Base-by-base conservation (phyloP, 306 rosid genomes). In the Neltuma alba region DNA sequence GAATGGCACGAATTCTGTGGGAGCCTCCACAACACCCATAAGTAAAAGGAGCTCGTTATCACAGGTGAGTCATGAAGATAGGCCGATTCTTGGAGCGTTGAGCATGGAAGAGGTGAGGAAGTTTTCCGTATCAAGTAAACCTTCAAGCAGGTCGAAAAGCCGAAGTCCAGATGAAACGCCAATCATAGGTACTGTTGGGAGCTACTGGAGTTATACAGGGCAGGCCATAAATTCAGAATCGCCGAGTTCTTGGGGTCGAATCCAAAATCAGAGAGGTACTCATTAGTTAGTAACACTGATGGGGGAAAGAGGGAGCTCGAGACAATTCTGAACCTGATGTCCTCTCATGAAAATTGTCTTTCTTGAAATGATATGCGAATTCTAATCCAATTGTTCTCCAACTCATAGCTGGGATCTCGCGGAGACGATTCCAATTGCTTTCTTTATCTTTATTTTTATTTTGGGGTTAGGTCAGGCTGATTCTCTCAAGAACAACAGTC, bases 121-220 rank as follows among this genome's bases (percentile, higher is more conserved):
- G 81, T 78, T 41, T 77, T 85, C 90, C 7, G 52, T 69, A 58
- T 76, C 79, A n/a, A 58, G 18, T 36, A 54, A 83, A 16, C 64
- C 89, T 47, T 82, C 91, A 23, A 85, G 72, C 77, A 60, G 71
- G 76, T 63, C 74, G 15, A 85, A 42, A 85, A 83, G 87, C 87
- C 76, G 28, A 47, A 89, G 87, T 83, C 88, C 92, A 0, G 86
- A 83, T 15, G 89, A 91, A 9, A 83, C 80, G 6, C 89, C 89
- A 3, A 79, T 88, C 48, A 84, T 90, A 34, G 99, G 94, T 4
- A 86, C 92, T 33, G 94, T 95, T 65, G 94, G 97, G 70, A 92
- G 97, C 83, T 94, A 88, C 74, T 92, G 95, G 97, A 89, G 67
- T 81, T 90, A 81, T 48, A 86, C 89, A 9, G 85, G 83, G n/a